phyloP scores from a whole-genome alignment of 345 rosid genomes.

The Angophora floribunda region DNA sequence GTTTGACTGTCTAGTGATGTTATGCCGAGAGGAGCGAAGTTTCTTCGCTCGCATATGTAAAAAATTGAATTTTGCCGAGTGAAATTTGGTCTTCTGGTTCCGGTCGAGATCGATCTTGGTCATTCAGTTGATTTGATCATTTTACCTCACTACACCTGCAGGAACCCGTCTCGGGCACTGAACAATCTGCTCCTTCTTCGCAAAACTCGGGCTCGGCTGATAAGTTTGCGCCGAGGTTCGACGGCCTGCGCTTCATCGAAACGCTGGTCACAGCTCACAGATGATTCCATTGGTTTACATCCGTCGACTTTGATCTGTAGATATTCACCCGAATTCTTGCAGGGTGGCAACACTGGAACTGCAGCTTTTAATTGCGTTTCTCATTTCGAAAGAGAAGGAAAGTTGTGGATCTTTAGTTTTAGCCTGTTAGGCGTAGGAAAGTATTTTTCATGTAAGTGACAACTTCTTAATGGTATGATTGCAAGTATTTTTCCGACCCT shows the following conservation, averaged over 20 bases:
- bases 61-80: not conserved
- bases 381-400: not conserved
- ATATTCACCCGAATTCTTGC: not conserved
- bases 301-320: not conserved
- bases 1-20: not conserved
- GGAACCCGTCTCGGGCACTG: not conserved
- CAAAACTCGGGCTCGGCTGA: constrained; percentile 22
- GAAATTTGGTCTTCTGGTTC: not conserved
- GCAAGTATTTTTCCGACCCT: not conserved
- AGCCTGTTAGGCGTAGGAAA: not conserved
- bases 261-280: constrained; percentile 91
- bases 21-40: not conserved
- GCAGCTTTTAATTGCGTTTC: not conserved
- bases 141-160: not conserved
- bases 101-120: not conserved
- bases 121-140: not conserved
- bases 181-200: not conserved
- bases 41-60: not conserved
- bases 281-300: constrained; percentile 4
- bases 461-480: not conserved
- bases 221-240: constrained; percentile 75
- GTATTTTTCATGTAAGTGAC: not conserved
- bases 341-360: not conserved
- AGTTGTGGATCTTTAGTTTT: not conserved
- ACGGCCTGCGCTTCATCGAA: constrained; percentile 82